Evolutionary conservation across 495 filamentous ascomycete genomes (phyloP).

Genomic region (Elaphomyces granulatus): DNA sequence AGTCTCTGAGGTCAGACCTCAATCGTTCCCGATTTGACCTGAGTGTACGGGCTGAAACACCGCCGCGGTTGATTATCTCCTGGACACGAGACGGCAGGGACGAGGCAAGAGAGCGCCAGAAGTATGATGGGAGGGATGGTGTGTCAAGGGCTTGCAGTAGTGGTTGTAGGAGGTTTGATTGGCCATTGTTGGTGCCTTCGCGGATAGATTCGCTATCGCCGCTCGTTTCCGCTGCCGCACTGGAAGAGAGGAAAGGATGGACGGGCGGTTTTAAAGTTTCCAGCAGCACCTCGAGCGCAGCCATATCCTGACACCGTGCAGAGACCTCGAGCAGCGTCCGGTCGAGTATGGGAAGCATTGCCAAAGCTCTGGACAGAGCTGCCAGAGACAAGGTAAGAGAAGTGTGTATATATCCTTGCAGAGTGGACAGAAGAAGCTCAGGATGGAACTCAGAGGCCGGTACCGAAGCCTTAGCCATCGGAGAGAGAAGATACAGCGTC

Average conservation of each 20-base stretch:
- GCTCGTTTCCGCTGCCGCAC: constrained; percentile 3
- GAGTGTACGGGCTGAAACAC: constrained; percentile 67
- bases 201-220: constrained; percentile 3
- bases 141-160: constrained; percentile 74
- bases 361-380: constrained; percentile 55
- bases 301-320: constrained; percentile 75
- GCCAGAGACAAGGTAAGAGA: constrained; percentile 62
- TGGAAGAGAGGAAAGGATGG: constrained; percentile 43
- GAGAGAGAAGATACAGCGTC: constrained; percentile 71
- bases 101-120: constrained; percentile 77
- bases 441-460: constrained; percentile 34
- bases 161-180: constrained; percentile 51
- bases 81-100: constrained; percentile 62
- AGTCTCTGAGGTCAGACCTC: constrained; percentile 62
- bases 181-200: constrained; percentile 8
- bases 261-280: constrained; percentile 46
- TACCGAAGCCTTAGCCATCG: constrained; percentile 23
- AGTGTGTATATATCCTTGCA: constrained; percentile 68
- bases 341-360: constrained; percentile 68
- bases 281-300: constrained; percentile 70
- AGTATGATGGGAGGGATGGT: constrained; percentile 71
- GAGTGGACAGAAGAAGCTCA: constrained; percentile 54
- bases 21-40: constrained; percentile 61
- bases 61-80: constrained; percentile 69
- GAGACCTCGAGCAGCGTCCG: constrained; percentile 70